Evolutionary conservation across 345 rosid species (phyloP).

Genomic region (Eucalyptus pumila): DNA sequence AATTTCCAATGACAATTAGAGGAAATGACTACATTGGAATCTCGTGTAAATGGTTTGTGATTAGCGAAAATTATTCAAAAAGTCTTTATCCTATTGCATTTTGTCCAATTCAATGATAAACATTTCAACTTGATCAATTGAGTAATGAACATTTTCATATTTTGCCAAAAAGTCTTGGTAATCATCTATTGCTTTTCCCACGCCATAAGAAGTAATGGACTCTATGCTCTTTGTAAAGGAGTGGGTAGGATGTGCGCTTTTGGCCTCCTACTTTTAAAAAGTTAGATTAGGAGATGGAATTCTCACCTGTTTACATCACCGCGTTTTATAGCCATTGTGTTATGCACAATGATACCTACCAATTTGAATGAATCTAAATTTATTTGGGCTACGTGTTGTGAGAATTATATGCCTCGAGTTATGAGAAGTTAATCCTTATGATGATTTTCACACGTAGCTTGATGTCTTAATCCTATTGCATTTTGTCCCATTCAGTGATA

Average conservation of each 20-base stretch:
- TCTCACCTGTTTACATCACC: neutral
- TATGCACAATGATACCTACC: neutral
- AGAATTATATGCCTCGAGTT: neutral
- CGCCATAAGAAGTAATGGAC: too few species aligned
- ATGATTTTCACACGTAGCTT: neutral
- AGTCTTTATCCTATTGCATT: neutral
- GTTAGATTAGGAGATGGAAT: neutral
- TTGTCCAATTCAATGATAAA: too few species aligned
- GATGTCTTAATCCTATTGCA: neutral
- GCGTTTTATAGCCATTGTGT: neutral
- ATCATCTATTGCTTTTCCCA: neutral
- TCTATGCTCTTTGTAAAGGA: neutral
- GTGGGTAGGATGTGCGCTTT: neutral
- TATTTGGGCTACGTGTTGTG: neutral
- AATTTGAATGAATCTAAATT: neutral
- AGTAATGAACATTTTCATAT: too few species aligned
- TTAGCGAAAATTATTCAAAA: too few species aligned
- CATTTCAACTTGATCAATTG: too few species aligned
- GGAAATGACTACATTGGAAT: neutral
- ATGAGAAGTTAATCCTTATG: neutral
- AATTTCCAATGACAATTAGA: neutral
- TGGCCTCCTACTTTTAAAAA: neutral
- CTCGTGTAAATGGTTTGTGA: neutral
- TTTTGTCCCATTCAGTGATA: too few species aligned
- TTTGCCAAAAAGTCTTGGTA: neutral